Evolutionary conservation across 2,329 filamentous ascomycete genomes (phyloP).

Genomic region (Mycosphaerella sp.): DNA sequence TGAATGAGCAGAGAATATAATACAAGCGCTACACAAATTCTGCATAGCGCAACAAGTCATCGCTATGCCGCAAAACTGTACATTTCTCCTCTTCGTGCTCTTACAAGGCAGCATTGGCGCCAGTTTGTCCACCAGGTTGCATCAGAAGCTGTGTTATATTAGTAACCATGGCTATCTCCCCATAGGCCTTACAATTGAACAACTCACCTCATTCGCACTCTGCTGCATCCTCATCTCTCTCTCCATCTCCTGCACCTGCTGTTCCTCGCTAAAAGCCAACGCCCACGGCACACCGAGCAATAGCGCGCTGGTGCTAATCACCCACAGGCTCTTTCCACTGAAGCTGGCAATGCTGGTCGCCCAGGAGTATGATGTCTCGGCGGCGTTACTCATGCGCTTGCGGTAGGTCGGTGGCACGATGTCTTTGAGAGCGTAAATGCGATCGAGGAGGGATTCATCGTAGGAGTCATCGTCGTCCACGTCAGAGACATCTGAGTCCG

Average conservation of each 20-base stretch:
- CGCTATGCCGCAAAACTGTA: conserved; percentile 7
- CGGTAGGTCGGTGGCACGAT: conserved; percentile 41
- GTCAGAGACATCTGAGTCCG: conserved; percentile 69
- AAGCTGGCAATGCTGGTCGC: conserved; percentile 59
- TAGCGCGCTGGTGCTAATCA: conserved; percentile 81
- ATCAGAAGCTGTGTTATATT: conserved; percentile 24
- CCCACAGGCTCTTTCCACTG: conserved; percentile 82
- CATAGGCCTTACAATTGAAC: not conserved
- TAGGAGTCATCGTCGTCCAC: conserved; percentile 59
- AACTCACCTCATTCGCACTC: conserved; percentile 68
- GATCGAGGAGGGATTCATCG: conserved; percentile 40
- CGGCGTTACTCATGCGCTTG: conserved; percentile 37
- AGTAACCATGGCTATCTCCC: conserved; percentile 2
- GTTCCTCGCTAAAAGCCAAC: conserved; percentile 88
- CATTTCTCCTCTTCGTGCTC: not conserved
- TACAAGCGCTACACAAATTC: conserved; percentile 20
- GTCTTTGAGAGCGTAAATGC: conserved; percentile 40
- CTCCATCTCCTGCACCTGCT: conserved; percentile 96
- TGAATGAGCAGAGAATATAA: conserved; percentile 22
- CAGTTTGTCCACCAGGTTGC: conserved; percentile 18
- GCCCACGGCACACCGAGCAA: conserved; percentile 90
- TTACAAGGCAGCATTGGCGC: conserved; percentile 26
- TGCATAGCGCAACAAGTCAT: conserved; percentile 8
- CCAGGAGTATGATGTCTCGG: conserved; percentile 50
- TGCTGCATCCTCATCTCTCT: conserved; percentile 94